These are phyloP conservation scores for Salvia miltiorrhiza DNA, from an alignment of 257 asterid species.

Conservation along the genomic window DNA sequence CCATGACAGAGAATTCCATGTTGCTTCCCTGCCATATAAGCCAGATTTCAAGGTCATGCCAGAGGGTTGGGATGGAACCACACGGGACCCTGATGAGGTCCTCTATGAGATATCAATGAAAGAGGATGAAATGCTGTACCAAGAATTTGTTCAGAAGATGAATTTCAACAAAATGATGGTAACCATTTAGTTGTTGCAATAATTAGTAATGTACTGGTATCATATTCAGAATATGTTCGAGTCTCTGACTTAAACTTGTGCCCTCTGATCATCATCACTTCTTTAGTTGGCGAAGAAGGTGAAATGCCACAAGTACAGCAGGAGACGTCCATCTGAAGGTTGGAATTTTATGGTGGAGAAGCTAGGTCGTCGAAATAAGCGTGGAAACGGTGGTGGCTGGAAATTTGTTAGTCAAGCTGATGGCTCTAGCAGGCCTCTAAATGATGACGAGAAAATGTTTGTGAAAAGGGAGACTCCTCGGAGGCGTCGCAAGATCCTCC, in stretches of 20 bases:
- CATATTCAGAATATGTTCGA: background rate
- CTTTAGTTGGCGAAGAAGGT: conserved; percentile 66
- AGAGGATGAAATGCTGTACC: conserved; percentile 88
- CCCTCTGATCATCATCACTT: background rate
- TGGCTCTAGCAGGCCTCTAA: conserved; percentile 86
- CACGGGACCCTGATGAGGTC: conserved; percentile 94
- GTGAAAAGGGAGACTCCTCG: conserved; percentile 88
- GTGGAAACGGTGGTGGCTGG: conserved; percentile 89
- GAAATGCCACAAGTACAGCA: conserved; percentile 80
- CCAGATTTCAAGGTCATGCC: conserved; percentile 99
- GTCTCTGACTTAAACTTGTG: background rate
- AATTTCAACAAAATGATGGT: conserved; percentile 91
- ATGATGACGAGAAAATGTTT: conserved; percentile 79
- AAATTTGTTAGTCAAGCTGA: conserved; percentile 76
- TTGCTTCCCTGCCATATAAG: conserved; percentile 86
- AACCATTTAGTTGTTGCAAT: background rate
- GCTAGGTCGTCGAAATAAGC: conserved; percentile 68
- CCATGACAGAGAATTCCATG: conserved; percentile 91
- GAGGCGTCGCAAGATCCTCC: conserved; percentile 62
- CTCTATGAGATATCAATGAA: conserved; percentile 92
- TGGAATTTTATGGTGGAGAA: conserved; percentile 91
- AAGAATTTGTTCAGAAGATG: conserved; percentile 76
- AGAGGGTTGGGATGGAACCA: conserved; percentile 98
- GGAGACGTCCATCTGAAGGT: conserved; percentile 86
- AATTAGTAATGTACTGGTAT: background rate